Base-by-base conservation (phyloP, 2,329 filamentous ascomycete genomes). In the Beauveria scarabaeidicola region DNA sequence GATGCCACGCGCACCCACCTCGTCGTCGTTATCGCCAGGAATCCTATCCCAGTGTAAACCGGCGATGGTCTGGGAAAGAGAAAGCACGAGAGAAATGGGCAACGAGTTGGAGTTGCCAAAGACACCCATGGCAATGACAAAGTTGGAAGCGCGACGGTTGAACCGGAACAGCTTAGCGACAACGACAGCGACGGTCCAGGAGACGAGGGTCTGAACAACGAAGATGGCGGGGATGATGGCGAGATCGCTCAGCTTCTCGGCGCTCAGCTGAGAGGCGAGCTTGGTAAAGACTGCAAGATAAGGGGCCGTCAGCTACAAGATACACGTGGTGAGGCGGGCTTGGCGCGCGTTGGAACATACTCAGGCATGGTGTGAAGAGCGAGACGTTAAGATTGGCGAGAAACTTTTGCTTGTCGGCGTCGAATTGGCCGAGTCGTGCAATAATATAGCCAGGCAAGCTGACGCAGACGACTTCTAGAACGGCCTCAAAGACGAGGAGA, bases 31-130 rank as follows among this genome's bases (percentile, higher is more conserved):
- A 67, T 99, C 60, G 52, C 90, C 89, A 0, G 90, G 89, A 53
- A 97, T 84, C 65, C 85, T 88, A 74, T 93, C 88, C 94, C 94
- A 99, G 72, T 97, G 93, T 36, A 99, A 80, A 6, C 94, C 94
- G 67, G 87, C 85, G 60, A 99, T 81, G 0, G 94, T 99, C 70
- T 96, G 89, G 15, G 93, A 95, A 11, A 99, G 81, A 9, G 93
- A 97, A 60, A 97, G 83, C 63, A 99, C 91, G 59, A 99, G 85
- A 0, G 94, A 99, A 63, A 99, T 97, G 0, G 94, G 94, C 21
- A 99, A 82, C 19, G 94, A 97, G 75, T 99, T 99, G 38, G 93
- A 97, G 73, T 99, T 99, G 67, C 93, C 94, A 72, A 99, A 99
- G 52, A 97, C 82, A 41, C 90, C 92, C 94, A 99, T 99, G 57